Evolutionary conservation across 2,329 filamentous ascomycete genomes (phyloP).

Genomic region (Trichoderma asperellum): DNA sequence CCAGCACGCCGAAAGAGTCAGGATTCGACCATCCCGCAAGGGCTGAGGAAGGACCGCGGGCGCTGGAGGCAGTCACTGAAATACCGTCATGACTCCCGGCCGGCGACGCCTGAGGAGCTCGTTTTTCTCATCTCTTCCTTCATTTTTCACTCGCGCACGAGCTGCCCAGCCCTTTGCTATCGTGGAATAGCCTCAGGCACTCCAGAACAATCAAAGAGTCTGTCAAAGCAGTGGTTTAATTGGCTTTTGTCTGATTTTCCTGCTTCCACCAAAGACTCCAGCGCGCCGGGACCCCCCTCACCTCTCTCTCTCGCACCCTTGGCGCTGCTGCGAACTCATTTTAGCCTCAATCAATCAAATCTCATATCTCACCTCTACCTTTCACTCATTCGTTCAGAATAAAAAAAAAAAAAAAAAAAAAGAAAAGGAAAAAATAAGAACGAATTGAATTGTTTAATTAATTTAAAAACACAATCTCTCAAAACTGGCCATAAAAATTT

Average conservation of each 20-base stretch:
- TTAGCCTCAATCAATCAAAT: not conserved
- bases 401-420: constrained; percentile 16
- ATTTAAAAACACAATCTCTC: not conserved
- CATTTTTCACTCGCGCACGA: not conserved
- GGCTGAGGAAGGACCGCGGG: constrained; percentile 19
- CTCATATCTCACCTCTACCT: not conserved
- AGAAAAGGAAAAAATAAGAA: constrained; percentile 1
- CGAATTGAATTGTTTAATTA: not conserved
- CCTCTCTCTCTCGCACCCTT: constrained; percentile 17
- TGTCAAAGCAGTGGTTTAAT: not conserved
- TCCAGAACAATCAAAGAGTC: not conserved
- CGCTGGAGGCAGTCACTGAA: constrained; percentile 38
- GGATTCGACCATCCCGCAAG: constrained; percentile 39
- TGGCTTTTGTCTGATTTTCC: not conserved
- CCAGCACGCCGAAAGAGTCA: constrained; percentile 52
- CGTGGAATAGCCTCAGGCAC: not conserved
- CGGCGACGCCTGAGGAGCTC: constrained; percentile 41
- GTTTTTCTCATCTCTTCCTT: constrained; percentile 29
- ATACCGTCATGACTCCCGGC: constrained; percentile 43
- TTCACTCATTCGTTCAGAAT: constrained; percentile 8
- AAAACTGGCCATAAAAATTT: constrained; percentile 5
- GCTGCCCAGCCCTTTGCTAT: not conserved
- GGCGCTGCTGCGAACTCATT: constrained; percentile 27
- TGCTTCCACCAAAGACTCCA: constrained; percentile 4
- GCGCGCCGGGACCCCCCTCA: constrained; percentile 22